These are phyloP conservation scores for Hygrophorus russula DNA, from an alignment of 768 basidiomycete genomes.

Conservation along the genomic window DNA sequence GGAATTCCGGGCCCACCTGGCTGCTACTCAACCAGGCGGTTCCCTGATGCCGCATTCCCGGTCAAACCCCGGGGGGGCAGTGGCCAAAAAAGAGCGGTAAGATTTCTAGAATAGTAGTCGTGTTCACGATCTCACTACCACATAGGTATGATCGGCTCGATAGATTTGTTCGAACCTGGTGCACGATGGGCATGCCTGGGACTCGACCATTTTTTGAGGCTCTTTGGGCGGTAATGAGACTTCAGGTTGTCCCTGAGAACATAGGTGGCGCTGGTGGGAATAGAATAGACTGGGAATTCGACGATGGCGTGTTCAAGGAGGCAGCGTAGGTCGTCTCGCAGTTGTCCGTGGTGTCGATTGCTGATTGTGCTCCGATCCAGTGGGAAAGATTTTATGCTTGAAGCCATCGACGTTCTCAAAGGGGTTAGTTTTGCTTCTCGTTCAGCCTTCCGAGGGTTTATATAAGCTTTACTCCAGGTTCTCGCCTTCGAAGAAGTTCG, in stretches of 20 bases:
- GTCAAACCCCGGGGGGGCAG: constrained; percentile 45
- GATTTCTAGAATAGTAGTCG: not conserved
- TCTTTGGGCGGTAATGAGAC: constrained; percentile 69
- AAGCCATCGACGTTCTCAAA: constrained; percentile 83
- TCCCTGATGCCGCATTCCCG: constrained; percentile 70
- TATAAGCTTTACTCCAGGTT: not conserved
- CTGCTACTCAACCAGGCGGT: constrained; percentile 67
- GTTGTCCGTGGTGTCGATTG: constrained; percentile 8
- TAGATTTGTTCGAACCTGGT: constrained; percentile 73
- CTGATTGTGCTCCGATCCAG: constrained; percentile 28
- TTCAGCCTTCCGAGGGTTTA: not conserved
- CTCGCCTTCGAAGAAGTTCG: constrained; percentile 39
- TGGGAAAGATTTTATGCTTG: constrained; percentile 90
- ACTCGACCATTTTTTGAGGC: constrained; percentile 79
- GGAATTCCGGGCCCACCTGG: constrained; percentile 78
- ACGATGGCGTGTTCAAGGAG: constrained; percentile 92
- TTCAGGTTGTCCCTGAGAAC: constrained; percentile 70
- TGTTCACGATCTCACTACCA: constrained; percentile 11
- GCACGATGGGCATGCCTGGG: constrained; percentile 78
- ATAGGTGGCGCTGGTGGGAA: constrained; percentile 70
- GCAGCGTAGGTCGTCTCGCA: constrained; percentile 57
- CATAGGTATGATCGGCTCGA: constrained; percentile 69
- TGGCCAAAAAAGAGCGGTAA: constrained; percentile 46
- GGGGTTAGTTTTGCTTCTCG: constrained; percentile 45
- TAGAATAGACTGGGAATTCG: constrained; percentile 81